phyloP scores from a whole-genome alignment of 768 basidiomycete genomes.

The Mycena indigotica region DNA sequence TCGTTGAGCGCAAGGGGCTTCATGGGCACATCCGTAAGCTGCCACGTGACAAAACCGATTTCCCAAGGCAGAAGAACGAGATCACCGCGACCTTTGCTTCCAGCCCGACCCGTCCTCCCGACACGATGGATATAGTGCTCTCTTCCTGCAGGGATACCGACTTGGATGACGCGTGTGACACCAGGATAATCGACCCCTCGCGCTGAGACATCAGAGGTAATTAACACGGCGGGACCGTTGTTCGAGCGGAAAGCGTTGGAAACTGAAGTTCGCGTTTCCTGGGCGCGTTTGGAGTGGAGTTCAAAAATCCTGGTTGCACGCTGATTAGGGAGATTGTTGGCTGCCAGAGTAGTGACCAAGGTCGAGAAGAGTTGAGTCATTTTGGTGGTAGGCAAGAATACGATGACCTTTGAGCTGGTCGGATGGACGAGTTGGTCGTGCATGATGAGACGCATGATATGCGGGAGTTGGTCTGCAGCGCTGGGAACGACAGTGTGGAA shows the following conservation, averaged over 20 bases:
- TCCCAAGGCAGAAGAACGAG: slow-evolving; percentile 83
- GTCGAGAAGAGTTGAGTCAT: slow-evolving; percentile 76
- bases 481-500: slow-evolving; percentile 74
- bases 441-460: slow-evolving; percentile 75
- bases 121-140: slow-evolving; percentile 87
- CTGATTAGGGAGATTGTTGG: slow-evolving; percentile 51
- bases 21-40: slow-evolving; percentile 70
- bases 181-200: slow-evolving; percentile 88
- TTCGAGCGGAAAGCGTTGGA: slow-evolving; percentile 66
- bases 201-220: slow-evolving; percentile 88
- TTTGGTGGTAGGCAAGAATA: slow-evolving; percentile 87
- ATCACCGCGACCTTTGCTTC: slow-evolving; percentile 69
- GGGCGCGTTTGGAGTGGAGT: slow-evolving; percentile 77
- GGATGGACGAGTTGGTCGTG: slow-evolving; percentile 84
- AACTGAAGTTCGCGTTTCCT: slow-evolving; percentile 56
- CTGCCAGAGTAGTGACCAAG: slow-evolving; percentile 55
- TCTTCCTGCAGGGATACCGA: slow-evolving; percentile 71
- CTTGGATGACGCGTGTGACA: slow-evolving; percentile 87
- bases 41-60: slow-evolving; percentile 60
- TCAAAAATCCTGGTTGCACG: slow-evolving; percentile 64
- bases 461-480: slow-evolving; percentile 71
- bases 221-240: slow-evolving; percentile 60
- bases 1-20: slow-evolving; percentile 56
- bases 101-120: slow-evolving; percentile 79
- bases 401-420: slow-evolving; percentile 68